Evolutionary conservation across 805 yeast species (phyloP), one percentile per base, ranked within the genome.

Genomic region (Candida loeiensis): DNA sequence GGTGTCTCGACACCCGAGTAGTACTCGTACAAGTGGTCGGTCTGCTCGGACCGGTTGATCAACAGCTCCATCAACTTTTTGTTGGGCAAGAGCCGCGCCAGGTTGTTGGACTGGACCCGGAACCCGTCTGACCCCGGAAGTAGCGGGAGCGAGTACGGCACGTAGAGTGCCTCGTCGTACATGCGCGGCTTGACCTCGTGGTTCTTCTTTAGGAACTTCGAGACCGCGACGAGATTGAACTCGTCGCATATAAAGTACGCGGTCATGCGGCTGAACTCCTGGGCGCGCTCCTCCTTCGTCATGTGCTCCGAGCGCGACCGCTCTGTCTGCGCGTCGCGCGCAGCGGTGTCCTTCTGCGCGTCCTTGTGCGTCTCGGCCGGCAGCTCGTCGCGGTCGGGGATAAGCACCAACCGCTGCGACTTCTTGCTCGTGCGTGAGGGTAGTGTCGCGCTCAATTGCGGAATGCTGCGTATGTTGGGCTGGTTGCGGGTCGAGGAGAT

Each of bases 141-240:
- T 19, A 90, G 67, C 0, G 98, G 99, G 28, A 91, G 66, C 20
- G 88, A 76, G 54, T 90, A 91, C 1, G 95, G 95, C 6, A 85
- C 91, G 54, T 90, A 91, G 17, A 93, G 63, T n/a, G 88, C 95
- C 51, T 91, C 97, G 61, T 91, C 96, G 53, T 91, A 91, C 21
- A 85, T 58, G 45, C 97, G 69, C 1, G 96, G 95, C 5, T 85
- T 76, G 1, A 90, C 95, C 51, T 82, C 82, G 61, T 91, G 99
- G 32, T 80, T 71, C 6, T 74, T 66, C 28, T 74, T 66, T 20
- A 93, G 63, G 50, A 87, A 91, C 33, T 73, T 70, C 1, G 83
- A 72, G 2, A 88, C 77, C 5, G 75, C 66, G 22, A 71, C 69
- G 39, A 93, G 61, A 51, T 85, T 74, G 53, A 88, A 82, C 22